Evolutionary conservation across 2,329 filamentous ascomycete genomes (phyloP), one percentile per base, ranked within the genome.

Genomic region (Stachybotrys chlorohalonatus): DNA sequence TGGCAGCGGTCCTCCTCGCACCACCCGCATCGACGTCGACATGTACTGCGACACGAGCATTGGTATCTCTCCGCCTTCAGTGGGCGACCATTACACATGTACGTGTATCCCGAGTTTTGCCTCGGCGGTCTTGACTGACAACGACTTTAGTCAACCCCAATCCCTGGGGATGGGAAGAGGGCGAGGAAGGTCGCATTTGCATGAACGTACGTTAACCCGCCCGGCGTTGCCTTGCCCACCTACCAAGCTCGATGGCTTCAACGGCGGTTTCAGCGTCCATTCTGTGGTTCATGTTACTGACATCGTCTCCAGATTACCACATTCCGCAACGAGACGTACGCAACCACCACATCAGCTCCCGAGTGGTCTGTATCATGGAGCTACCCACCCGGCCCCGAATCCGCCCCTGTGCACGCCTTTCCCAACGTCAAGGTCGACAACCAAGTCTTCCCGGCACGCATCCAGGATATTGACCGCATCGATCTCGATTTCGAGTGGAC

Each of bases 291-390:
- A 24, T 24, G 39, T 52, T 31, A 16, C 55, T 54, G 51, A 57
- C 53, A 49, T 51, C 9, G 3, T 50, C 1, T 11, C 54, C 30
- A 80, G 77, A 72, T 80, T 47, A 76, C 73, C 3, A 70, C 71
- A 1, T 74, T 70, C 66, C 73, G 78, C 64, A 81, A 81, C 62
- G 69, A 70, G 52, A 76, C 76, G 5, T 81, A 81, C 55, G 59
- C 73, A 0, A 75, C 75, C 46, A 67, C 73, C 16, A 67, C 66
- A 17, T 71, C 73, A 0, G 77, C 77, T 1, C 78, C 79, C 30
- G 63, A 67, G 47, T 82, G 76, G 67, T 76, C 72, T 11, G 72
- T 78, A n/a, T 79, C 77, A 46, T 82, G 79, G 79, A 62, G 76
- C 58, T 82, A 76, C 57, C 67, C 73, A 9, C 68, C 61, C n/a